phyloP scores from a whole-genome alignment of 2,329 filamentous ascomycete species.

The Ophiostoma sp. region DNA sequence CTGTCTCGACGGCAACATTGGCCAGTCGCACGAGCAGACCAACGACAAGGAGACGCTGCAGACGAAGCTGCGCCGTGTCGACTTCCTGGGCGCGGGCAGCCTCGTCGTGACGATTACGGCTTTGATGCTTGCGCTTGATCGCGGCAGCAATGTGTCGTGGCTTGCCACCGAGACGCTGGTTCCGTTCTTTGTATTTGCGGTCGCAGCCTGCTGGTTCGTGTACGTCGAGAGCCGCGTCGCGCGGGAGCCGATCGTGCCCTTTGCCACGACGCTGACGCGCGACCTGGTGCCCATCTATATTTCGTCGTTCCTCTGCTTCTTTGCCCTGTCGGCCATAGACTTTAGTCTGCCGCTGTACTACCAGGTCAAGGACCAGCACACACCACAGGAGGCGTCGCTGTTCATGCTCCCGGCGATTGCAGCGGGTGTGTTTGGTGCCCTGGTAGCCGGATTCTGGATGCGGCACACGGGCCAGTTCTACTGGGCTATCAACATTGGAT shows the following conservation, averaged over 20 bases:
- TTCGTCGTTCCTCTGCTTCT: slow-evolving; percentile 32
- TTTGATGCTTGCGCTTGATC: slow-evolving; percentile 24
- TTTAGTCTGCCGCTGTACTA: slow-evolving; percentile 50
- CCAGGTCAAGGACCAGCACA: slow-evolving; percentile 37
- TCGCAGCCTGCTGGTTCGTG: slow-evolving; percentile 18
- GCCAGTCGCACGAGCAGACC: not conserved
- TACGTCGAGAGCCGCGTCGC: slow-evolving; percentile 34
- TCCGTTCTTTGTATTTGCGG: not conserved
- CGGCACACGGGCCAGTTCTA: slow-evolving; percentile 12
- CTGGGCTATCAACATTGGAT: slow-evolving; percentile 1
- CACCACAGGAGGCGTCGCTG: slow-evolving; percentile 7
- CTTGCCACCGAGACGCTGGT: slow-evolving; percentile 15
- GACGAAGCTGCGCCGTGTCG: slow-evolving; percentile 18
- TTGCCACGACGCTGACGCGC: slow-evolving; percentile 38
- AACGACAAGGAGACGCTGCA: slow-evolving; percentile 1
- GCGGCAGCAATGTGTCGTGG: slow-evolving; percentile 24
- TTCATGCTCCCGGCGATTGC: slow-evolving; percentile 4
- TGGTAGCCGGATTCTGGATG: slow-evolving; percentile 1
- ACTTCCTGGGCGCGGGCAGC: slow-evolving; percentile 21
- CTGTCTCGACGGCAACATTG: slow-evolving; percentile 9
- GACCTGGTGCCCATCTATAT: slow-evolving; percentile 39
- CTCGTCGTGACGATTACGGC: slow-evolving; percentile 20
- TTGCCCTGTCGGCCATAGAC: slow-evolving; percentile 36
- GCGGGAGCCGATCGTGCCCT: slow-evolving; percentile 40
- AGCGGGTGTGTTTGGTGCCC: not conserved